Base-by-base conservation (phyloP, 208 protist species). In the Herpetomonas samuelpessoai region DNA sequence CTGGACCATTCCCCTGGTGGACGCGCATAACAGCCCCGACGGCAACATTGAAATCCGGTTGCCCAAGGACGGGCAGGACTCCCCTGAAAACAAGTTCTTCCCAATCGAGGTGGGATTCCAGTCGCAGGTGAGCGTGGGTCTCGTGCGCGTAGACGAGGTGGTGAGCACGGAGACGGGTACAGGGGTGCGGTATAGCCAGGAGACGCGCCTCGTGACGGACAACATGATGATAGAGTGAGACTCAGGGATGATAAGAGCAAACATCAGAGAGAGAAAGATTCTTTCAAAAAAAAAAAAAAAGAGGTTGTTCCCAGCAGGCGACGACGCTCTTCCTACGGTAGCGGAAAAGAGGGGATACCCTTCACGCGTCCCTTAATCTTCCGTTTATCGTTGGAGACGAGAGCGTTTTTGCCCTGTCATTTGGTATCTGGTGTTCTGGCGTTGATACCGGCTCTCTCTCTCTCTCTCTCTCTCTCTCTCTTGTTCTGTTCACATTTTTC, bases 41-140 rank as follows among this genome's bases (percentile, higher is more conserved):
- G 89, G 89, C 24, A 92, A 85, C 54, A 77, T 91, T 10, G 85
- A 95, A 41, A 75, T 95, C 35, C 54, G 26, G 22, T 63, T 91
- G 24, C 52, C 29, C 1, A 57, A 58, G 25, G 50, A 29, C 22
- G 48, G 46, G 6, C 25, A 24, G n/a, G 67, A 62, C 24, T 61
- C 64, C 18, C 53, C 57, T 6, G 77, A 74, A 27, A 56, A 80
- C 27, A 57, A 82, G 12, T 92, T 93, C 67, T 95, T 95, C 65
- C 89, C 89, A 0, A 79, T 92, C 24, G 59, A 78, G 46, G 75
- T 93, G 1, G 55, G 47, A 19, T 86, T 95, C 51, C 49, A 57
- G 14, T 74, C 86, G 0, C 14, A 30, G 10, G 58, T 65, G 4
- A 81, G 68, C 31, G 22, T 91, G 16, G 89, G 68, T 1, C 49